Conservation (phyloP, 257 asterid genomes). For the Forsythia viridissima region DNA sequence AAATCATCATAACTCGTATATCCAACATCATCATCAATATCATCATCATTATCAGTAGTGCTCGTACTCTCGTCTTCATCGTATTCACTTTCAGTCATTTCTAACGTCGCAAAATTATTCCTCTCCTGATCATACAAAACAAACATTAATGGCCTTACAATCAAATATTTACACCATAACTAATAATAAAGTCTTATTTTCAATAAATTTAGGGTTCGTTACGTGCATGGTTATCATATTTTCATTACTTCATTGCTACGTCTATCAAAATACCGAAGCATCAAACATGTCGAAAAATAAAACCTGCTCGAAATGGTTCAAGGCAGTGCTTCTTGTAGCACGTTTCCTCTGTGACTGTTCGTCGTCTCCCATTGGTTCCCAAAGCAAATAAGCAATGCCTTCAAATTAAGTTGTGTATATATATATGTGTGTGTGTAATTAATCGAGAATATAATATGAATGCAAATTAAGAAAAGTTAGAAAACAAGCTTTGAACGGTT, state of each 20-base stretch:
- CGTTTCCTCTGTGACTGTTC: slow-evolving; percentile 36
- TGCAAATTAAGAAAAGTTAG: neutral
- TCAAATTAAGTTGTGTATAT: neutral
- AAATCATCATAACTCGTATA: slow-evolving; percentile 25
- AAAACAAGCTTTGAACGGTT: neutral
- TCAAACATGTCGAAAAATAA: neutral
- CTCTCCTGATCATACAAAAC: slow-evolving; percentile 35
- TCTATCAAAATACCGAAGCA: no score
- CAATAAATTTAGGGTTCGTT: neutral
- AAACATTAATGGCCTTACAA: neutral
- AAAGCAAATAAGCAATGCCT: neutral
- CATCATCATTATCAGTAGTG: slow-evolving; percentile 18
- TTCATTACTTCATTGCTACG: no score
- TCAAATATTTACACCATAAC: neutral
- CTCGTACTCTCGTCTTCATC: slow-evolving; percentile 25
- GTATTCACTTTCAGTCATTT: slow-evolving; percentile 39
- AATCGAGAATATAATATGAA: neutral
- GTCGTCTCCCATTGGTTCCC: slow-evolving; percentile 43
- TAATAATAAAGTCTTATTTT: neutral
- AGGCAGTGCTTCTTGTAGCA: slow-evolving; percentile 32
- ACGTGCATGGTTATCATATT: neutral
- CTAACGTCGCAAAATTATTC: slow-evolving; percentile 22
- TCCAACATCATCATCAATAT: slow-evolving; percentile 20
- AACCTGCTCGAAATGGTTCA: slow-evolving; percentile 56
- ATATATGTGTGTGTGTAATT: neutral